Evolutionary conservation across 306 rosid species (phyloP), one percentile per base, ranked within the genome.

Genomic region (Sindora glabra): DNA sequence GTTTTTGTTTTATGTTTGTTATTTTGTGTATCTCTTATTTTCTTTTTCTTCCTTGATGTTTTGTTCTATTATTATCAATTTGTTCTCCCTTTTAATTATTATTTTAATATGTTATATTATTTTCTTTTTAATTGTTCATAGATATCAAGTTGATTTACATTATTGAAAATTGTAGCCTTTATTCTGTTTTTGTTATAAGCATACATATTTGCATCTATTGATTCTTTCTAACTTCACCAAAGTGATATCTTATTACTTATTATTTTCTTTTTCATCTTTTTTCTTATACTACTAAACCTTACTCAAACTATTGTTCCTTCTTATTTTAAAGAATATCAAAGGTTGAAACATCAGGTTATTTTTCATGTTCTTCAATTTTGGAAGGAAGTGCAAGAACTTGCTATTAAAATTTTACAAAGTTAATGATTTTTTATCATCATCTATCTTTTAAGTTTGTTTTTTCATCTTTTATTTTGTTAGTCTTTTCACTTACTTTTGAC

Each of bases 341-440:
- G 96, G 79, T 69, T 92, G 77, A 81, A 95, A 73, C 89, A 96
- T 66, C 80, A 95, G 74, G 96, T 92, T 65, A 89, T 96, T 53
- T 92, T 83, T 64, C 96, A 92, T 40, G 96, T 95, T 27, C 99
- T 92, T 70, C 74, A 52, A 66, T 92, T 92, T 67, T 74, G 99
- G 54, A 79, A 78, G 68, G 96, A 89, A 76, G 81, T 92, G 49
- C 94, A 86, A 55, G 96, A 89, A 53, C 90, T 88, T 65, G 95
- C 96, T 62, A 68, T 85, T 19, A 78, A 69, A 70, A 82, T 89
- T 76, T 74, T 92, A 59, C 95, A 74, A 48, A 89, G 99, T 96
- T 73, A 48, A 77, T 48, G 15, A 56, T 63, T 16, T 14, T 36
- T 54, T 30, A 19, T 63, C 19, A 5, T 13, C 32, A n/a, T 16